Evolutionary conservation across 768 basidiomycete species (phyloP), one percentile per base, ranked within the genome.

Genomic region (Asterophora lycoperdoides): DNA sequence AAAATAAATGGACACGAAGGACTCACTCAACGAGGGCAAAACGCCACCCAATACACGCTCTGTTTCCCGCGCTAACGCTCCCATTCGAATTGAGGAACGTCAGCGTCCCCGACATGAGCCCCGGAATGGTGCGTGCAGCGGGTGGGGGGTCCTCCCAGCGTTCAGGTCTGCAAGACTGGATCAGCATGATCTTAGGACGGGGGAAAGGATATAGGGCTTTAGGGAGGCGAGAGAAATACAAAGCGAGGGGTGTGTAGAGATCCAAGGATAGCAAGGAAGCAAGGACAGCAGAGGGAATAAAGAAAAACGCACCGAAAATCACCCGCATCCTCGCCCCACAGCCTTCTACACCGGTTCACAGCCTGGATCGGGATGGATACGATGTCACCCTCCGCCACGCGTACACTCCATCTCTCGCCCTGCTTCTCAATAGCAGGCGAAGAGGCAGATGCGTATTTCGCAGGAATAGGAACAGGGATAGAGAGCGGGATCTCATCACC

Each of bases 271-370:
- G 23, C 3, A 3, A 23, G 23, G 23, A 23, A 23, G 23, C 3
- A 23, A 23, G 6, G 23, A 23, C 23, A 23, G 6, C 3, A 23
- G 6, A 23, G 23, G 23, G 23, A 23, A 23, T 3, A 23, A 6
- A 23, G 53, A 59, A 41, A 57, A 38, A 61, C 73, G 44, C 66
- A 77, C 68, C 77, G 70, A 69, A 88, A 88, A 52, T 65, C 68
- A 35, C 69, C 60, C n/a, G 83, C 83, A 59, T 89, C 83, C 20
- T 69, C 69, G 11, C 87, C 86, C 80, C 84, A 90, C 15, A 83
- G 65, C 28, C 65, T 67, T 44, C 48, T 48, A 53, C 68, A 71
- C 57, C 76, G 75, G 63, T 89, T 85, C 59, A 84, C 72, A 1
- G 79, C 75, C 54, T 76, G 72, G 41, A 83, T 78, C 6, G 80